These are phyloP conservation scores for Alternaria arborescens DNA, from an alignment of 2,329 filamentous ascomycete genomes.

Conservation along the genomic window DNA sequence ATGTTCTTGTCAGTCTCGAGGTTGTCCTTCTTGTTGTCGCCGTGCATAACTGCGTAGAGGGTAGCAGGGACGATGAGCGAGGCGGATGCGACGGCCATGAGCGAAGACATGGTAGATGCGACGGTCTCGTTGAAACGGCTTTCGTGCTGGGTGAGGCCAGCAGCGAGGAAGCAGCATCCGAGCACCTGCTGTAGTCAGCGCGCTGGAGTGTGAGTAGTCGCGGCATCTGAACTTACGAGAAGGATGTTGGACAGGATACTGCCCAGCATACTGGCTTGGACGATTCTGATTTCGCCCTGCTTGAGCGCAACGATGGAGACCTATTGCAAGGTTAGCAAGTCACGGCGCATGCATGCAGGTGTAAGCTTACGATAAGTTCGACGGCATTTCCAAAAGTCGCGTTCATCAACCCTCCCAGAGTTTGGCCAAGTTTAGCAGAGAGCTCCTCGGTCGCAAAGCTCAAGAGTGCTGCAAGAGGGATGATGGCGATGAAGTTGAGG, in stretches of 20 bases:
- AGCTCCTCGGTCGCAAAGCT: conserved; percentile 83
- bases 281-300: conserved; percentile 88
- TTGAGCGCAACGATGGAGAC: conserved; percentile 90
- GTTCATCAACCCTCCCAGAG: conserved; percentile 76
- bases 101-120: conserved; percentile 76
- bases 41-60: conserved; percentile 58
- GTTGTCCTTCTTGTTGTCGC: conserved; percentile 46
- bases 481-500: conserved; percentile 83
- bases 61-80: conserved; percentile 64
- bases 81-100: conserved; percentile 65
- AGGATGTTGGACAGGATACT: conserved; percentile 95
- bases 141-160: conserved; percentile 56
- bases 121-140: conserved; percentile 74
- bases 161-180: conserved; percentile 63
- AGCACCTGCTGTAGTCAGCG: conserved; percentile 64
- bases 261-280: conserved; percentile 97
- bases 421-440: conserved; percentile 74
- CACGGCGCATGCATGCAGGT: not conserved
- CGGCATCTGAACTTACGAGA: conserved; percentile 61
- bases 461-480: conserved; percentile 76
- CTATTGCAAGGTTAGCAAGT: conserved; percentile 54
- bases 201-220: not conserved
- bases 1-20: conserved; percentile 57
- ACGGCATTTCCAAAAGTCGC: conserved; percentile 83
- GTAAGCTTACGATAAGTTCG: conserved; percentile 71